A percentile compares a stretch with the other conserved stretches of the same genome.
phyloP scores from a whole-genome alignment of 805 yeast species.

The Saccharomycopsis oosterbeekiorum region DNA sequence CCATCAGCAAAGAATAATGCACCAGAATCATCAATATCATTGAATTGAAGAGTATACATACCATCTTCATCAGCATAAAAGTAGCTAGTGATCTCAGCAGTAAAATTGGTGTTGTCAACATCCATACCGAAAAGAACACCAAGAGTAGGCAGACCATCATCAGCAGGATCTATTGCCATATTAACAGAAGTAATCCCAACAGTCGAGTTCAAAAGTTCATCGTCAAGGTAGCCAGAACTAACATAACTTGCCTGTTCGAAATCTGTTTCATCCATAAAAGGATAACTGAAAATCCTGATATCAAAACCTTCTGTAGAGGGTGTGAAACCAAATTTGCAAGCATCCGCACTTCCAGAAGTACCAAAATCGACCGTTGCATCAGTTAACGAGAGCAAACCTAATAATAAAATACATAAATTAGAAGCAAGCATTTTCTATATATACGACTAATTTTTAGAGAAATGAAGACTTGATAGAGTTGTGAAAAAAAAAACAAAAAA shows the following conservation, averaged over 20 bases:
- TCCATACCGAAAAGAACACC: not conserved
- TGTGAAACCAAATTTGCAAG: not conserved
- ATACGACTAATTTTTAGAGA: too few relatives aligned
- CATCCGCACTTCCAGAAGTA: not conserved
- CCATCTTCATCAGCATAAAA: constrained; percentile 26
- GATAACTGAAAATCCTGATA: not conserved
- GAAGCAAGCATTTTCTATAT: too few relatives aligned
- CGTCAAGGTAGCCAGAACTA: not conserved
- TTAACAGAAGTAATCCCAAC: not conserved
- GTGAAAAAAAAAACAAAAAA: too few relatives aligned
- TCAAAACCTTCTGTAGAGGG: not conserved
- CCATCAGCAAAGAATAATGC: constrained; percentile 27
- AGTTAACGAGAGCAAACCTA: not conserved
- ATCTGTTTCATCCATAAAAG: not conserved
- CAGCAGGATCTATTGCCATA: not conserved
- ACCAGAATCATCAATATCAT: constrained; percentile 26
- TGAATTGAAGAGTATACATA: constrained; percentile 22
- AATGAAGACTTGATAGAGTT: too few relatives aligned
- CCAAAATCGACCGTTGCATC: not conserved
- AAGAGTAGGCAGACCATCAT: not conserved
- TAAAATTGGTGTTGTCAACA: constrained; percentile 19
- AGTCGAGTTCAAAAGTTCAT: too few relatives aligned
- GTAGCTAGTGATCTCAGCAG: constrained; percentile 25
- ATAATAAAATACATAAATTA: too few relatives aligned
- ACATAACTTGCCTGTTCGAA: not conserved